Conservation (phyloP, 1,284 basidiomycete species). For the Volvariella volvacea region DNA sequence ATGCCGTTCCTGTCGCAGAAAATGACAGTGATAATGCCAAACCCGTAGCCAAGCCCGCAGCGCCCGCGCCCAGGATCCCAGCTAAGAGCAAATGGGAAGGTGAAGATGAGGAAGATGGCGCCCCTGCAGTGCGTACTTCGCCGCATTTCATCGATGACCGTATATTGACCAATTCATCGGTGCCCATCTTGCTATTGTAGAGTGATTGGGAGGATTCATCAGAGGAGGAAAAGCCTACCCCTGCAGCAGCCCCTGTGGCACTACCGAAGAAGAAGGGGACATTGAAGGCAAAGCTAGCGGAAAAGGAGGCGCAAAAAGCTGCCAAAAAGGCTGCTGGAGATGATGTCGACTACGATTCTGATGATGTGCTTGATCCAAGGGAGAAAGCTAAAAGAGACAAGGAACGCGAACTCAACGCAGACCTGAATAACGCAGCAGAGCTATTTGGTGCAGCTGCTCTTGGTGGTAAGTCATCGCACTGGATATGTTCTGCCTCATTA, state of each 20-base stretch:
- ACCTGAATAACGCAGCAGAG: conserved; percentile 78
- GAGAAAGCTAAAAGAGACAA: conserved; percentile 72
- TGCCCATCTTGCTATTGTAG: conserved; percentile 29
- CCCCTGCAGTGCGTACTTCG: conserved; percentile 41
- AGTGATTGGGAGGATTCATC: conserved; percentile 93
- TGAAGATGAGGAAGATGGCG: conserved; percentile 78
- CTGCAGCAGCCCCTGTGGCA: conserved; percentile 38
- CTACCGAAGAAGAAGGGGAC: conserved; percentile 87
- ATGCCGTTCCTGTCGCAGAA: no score
- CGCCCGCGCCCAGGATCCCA: conserved; percentile 33
- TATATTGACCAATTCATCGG: not conserved
- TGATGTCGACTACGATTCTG: conserved; percentile 59
- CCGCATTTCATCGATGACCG: conserved; percentile 3
- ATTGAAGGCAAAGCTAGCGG: conserved; percentile 82
- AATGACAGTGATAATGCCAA: conserved; percentile 13
- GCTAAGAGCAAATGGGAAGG: conserved; percentile 72
- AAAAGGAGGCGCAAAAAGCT: conserved; percentile 74
- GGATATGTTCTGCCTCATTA: conserved; percentile 4
- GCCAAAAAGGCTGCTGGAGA: conserved; percentile 30
- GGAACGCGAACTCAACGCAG: conserved; percentile 77
- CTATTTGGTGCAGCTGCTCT: conserved; percentile 68
- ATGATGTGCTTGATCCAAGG: conserved; percentile 73
- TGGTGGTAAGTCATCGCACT: conserved; percentile 42
- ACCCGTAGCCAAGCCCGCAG: conserved; percentile 11
- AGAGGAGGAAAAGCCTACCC: conserved; percentile 67